These are phyloP conservation scores for Trametes cubensis DNA, from an alignment of 768 basidiomycete genomes.

Conservation along the genomic window DNA sequence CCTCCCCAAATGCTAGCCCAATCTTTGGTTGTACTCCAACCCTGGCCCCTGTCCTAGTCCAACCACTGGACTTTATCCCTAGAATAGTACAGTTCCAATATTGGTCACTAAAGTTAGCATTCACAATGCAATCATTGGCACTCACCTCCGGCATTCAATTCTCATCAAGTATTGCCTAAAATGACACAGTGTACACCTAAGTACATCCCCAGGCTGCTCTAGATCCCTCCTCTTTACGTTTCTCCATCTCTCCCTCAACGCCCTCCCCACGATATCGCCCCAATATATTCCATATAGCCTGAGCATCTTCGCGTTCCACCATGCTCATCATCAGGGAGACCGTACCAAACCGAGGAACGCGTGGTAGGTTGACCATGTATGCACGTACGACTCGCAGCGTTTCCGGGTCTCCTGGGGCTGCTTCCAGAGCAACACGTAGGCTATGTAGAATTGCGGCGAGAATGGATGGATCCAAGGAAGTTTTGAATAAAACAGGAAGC, in stretches of 20 bases:
- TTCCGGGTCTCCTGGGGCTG: slow-evolving; percentile 20
- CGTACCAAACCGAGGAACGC: slow-evolving; percentile 64
- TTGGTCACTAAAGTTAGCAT: no score
- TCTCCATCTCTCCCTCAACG: slow-evolving; percentile 22
- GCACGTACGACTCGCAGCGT: slow-evolving; percentile 36
- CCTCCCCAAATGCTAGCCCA: no score
- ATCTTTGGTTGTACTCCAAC: no score
- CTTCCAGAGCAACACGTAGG: slow-evolving; percentile 42
- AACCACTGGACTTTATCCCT: no score
- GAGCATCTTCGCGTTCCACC: slow-evolving; percentile 53
- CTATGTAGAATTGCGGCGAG: slow-evolving; percentile 60
- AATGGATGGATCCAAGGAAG: slow-evolving; percentile 66
- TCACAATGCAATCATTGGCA: no score
- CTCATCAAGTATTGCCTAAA: no score
- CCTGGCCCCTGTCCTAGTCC: no score
- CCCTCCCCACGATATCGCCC: slow-evolving; percentile 24
- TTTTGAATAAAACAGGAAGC: slow-evolving; percentile 67
- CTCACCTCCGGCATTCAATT: no score
- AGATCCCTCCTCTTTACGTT: slow-evolving; percentile 17
- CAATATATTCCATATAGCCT: slow-evolving; percentile 48
- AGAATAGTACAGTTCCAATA: no score
- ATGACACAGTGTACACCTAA: no score
- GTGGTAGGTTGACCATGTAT: slow-evolving; percentile 57
- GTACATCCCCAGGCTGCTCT: not conserved
- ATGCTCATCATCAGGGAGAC: slow-evolving; percentile 63